These are phyloP conservation scores for Cladobotryum mycophilum DNA, from an alignment of 2,329 filamentous ascomycete genomes.

Conservation along the genomic window DNA sequence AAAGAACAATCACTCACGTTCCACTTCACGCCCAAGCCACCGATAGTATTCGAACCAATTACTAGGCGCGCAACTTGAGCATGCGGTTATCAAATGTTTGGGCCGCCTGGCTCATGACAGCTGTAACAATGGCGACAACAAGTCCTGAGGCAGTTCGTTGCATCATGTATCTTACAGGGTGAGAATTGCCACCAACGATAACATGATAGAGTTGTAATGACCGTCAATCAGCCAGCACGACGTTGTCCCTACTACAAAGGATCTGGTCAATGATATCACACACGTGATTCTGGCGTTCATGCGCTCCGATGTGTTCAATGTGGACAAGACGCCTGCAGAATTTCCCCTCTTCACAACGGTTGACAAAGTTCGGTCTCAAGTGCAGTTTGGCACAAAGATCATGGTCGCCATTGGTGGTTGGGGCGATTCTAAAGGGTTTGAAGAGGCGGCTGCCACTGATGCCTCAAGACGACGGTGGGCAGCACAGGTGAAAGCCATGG, in stretches of 20 bases:
- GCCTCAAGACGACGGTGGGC: slow-evolving; percentile 53
- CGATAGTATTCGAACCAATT: too few species aligned
- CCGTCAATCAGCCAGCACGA: slow-evolving; percentile 40
- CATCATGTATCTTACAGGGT: slow-evolving; percentile 48
- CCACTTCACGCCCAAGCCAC: too few species aligned
- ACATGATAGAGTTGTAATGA: neutral
- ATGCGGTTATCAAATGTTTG: neutral
- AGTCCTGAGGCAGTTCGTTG: slow-evolving; percentile 21
- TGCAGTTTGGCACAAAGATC: slow-evolving; percentile 50
- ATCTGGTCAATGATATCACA: slow-evolving; percentile 40
- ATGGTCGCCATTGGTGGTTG: slow-evolving; percentile 70
- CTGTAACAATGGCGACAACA: neutral
- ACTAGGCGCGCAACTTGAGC: neutral
- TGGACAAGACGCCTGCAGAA: slow-evolving; percentile 24
- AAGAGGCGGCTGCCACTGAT: slow-evolving; percentile 46
- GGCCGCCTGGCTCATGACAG: slow-evolving; percentile 8
- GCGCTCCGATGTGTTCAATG: slow-evolving; percentile 46
- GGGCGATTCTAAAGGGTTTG: slow-evolving; percentile 62
- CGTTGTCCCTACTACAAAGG: slow-evolving; percentile 29
- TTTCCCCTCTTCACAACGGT: slow-evolving; percentile 52
- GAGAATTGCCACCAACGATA: slow-evolving; percentile 10
- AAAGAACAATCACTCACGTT: too few species aligned
- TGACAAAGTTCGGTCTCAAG: slow-evolving; percentile 39
- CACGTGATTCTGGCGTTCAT: slow-evolving; percentile 56
- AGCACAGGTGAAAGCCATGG: slow-evolving; percentile 56